Base-by-base conservation (phyloP, 2,329 filamentous ascomycete species). In the Microsporum audouinii region DNA sequence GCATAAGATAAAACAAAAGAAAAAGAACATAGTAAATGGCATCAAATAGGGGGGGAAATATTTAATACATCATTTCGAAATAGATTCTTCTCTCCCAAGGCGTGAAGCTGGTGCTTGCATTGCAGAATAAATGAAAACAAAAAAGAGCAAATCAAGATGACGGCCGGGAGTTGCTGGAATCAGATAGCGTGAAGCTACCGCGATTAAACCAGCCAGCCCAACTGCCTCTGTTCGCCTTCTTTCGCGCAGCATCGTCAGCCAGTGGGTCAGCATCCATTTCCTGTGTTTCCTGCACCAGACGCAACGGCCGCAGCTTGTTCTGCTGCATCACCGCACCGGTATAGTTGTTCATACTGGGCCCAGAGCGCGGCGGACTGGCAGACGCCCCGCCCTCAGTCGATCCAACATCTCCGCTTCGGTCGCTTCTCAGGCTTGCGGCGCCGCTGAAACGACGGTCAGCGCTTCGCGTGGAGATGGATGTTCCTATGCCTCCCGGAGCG, bases 291-390 rank as follows among this genome's bases (percentile, higher is more conserved):
- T 94, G 88, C 55, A 97, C 91, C 34, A 99, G 80, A 14, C 92
- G 82, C 65, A 99, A 78, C 5, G 92, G 92, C 39, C 91, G 83
- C 62, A 95, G 85, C 74, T 94, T 94, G 69, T 86, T 87, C 66
- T 82, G 81, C 27, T 80, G 82, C 70, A 79, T 78, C 7, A 82
- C 78, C n/a, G 81, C 84, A 7, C 79, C 82, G 38, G 85, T 87
- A 62, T 89, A 87, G 62, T 85, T 86, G 69, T 81, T 87, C 68
- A 86, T 80, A 67, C 83, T 85, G 69, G 82, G 85, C 66, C 80
- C 83, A 75, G 88, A 87, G 61, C 82, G 80, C 2, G 82, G 82
- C 7, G 82, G 82, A 63, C 78, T 82, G 36, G 79, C 78, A 1
- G 74, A 78, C 2, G 51, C 51, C 23, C 51, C 51, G 47, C 74